Evolutionary conservation across 495 filamentous ascomycete species (phyloP).

Genomic region (Trichoderma asperelloides): DNA sequence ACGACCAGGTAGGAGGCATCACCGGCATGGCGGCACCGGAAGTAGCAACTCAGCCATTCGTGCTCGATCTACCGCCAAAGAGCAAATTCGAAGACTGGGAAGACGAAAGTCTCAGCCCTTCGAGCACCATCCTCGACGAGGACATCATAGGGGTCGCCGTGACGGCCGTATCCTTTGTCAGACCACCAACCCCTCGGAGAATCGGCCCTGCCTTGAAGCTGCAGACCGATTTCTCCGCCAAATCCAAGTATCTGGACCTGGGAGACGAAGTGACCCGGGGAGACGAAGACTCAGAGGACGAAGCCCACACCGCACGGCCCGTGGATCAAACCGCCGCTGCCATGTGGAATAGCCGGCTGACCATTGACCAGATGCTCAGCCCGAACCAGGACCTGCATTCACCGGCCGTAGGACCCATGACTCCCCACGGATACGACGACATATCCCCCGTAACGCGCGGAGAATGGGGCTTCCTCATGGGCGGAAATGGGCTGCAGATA

Average conservation of each 20-base stretch:
- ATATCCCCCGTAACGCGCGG: slow-evolving; percentile 45
- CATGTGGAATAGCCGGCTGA: slow-evolving; percentile 13
- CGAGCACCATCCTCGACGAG: not conserved
- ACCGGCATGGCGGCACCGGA: slow-evolving; percentile 12
- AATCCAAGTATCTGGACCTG: slow-evolving; percentile 34
- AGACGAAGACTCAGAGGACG: slow-evolving; percentile 18
- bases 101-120: not conserved
- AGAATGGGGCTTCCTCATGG: slow-evolving; percentile 47
- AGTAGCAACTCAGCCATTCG: not conserved
- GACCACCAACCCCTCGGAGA: slow-evolving; percentile 17
- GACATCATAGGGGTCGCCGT: slow-evolving; percentile 6
- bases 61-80: not conserved
- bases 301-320: slow-evolving; percentile 32
- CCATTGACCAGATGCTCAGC: slow-evolving; percentile 28
- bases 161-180: slow-evolving; percentile 17
- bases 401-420: slow-evolving; percentile 28
- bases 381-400: slow-evolving; percentile 14
- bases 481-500: slow-evolving; percentile 31
- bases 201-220: slow-evolving; percentile 14
- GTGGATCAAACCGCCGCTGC: not conserved
- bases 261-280: not conserved
- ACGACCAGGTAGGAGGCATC: slow-evolving; percentile 24
- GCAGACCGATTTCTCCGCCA: slow-evolving; percentile 11
- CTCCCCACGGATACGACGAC: slow-evolving; percentile 46
- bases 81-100: slow-evolving; percentile 10